Conservation (phyloP, 129 eudicot genomes). For the Centrapalus pauciflorus region DNA sequence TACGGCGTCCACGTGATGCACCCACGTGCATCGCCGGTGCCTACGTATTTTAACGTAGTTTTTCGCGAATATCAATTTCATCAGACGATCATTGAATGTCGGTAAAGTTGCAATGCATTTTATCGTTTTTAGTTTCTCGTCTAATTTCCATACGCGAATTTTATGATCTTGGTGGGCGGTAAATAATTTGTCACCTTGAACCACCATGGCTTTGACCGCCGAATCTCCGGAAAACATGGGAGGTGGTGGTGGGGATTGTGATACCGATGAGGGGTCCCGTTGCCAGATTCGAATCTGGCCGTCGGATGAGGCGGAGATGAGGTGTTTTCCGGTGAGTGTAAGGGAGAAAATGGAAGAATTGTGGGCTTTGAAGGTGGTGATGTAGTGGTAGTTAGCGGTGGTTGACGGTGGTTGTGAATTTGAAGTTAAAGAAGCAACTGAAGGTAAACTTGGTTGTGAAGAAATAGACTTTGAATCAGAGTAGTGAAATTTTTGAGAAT, state of each 20-base stretch:
- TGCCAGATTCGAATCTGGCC: conserved; percentile 62
- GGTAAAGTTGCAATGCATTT: conserved; percentile 49
- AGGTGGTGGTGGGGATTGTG: not conserved
- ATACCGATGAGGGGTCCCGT: not conserved
- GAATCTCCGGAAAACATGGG: conserved; percentile 14
- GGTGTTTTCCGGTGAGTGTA: conserved; percentile 46
- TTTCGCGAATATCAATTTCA: conserved; percentile 35
- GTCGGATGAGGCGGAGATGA: conserved; percentile 59
- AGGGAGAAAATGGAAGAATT: conserved; percentile 55
- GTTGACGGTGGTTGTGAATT: conserved; percentile 30
- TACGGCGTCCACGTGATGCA: conserved; percentile 78
- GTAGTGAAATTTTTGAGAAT: conserved; percentile 3
- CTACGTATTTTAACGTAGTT: conserved; percentile 64
- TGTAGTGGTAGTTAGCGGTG: conserved; percentile 37
- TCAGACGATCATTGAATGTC: conserved; percentile 50
- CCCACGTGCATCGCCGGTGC: conserved; percentile 73
- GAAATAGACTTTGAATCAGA: conserved; percentile 30
- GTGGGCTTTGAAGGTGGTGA: conserved; percentile 75
- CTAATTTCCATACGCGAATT: conserved; percentile 77
- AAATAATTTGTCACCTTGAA: conserved; percentile 37
- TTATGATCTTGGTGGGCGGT: conserved; percentile 87
- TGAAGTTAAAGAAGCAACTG: conserved; percentile 59
- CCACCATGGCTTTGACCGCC: conserved; percentile 54
- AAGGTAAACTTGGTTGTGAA: conserved; percentile 62
- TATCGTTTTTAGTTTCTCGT: conserved; percentile 5